phyloP scores from a whole-genome alignment of 2,329 filamentous ascomycete species.

The Exophiala viscosa region DNA sequence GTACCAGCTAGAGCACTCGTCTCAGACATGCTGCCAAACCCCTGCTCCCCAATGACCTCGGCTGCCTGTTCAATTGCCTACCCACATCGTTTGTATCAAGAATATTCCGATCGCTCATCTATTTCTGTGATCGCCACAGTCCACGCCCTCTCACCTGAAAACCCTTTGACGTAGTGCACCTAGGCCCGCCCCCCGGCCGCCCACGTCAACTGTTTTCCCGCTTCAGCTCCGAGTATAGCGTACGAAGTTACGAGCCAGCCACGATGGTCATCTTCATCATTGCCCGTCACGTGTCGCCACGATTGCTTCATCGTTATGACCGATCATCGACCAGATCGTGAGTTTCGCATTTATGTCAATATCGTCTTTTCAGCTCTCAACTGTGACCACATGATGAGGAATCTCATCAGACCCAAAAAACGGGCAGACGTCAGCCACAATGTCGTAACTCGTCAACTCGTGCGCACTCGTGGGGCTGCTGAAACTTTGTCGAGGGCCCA shows the following conservation, averaged over 20 bases:
- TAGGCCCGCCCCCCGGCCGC: too few relatives aligned
- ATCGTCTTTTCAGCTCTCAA: too few relatives aligned
- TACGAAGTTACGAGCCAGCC: too few relatives aligned
- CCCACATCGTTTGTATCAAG: neutral
- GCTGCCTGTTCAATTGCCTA: neutral
- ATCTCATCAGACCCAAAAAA: neutral
- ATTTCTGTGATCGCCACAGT: neutral
- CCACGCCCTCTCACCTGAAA: neutral
- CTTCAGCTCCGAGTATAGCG: too few relatives aligned
- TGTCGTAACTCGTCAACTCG: neutral
- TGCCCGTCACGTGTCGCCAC: too few relatives aligned
- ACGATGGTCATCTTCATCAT: too few relatives aligned
- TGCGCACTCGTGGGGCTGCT: neutral
- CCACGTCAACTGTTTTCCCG: too few relatives aligned
- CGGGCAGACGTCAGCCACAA: neutral
- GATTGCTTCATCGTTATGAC: too few relatives aligned
- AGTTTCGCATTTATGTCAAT: too few relatives aligned
- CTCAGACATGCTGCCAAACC: neutral
- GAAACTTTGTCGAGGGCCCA: neutral
- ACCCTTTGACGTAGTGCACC: neutral
- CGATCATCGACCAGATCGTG: too few relatives aligned
- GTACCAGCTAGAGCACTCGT: too few relatives aligned
- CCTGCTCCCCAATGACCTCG: neutral
- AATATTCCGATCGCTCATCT: slow-evolving; percentile 2
- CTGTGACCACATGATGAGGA: too few relatives aligned